These are phyloP conservation scores for Diplocarpon mali DNA, from an alignment of 2,329 filamentous ascomycete genomes.

Conservation along the genomic window DNA sequence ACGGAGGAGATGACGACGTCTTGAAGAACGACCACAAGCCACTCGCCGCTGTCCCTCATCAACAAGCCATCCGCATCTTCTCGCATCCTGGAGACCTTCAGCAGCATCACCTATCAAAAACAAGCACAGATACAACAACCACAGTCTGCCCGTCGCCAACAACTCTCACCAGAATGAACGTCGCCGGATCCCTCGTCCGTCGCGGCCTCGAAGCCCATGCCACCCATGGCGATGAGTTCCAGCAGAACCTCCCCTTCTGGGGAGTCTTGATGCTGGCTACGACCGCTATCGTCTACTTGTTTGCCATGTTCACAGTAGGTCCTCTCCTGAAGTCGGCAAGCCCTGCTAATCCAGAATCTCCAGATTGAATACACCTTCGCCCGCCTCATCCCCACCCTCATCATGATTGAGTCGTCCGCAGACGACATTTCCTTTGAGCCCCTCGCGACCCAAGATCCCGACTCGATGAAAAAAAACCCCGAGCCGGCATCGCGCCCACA, in stretches of 20 bases:
- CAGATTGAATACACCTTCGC: conserved; percentile 47
- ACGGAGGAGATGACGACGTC: too few species aligned
- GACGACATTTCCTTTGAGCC: conserved; percentile 40
- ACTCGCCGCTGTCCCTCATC: too few species aligned
- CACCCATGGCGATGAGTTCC: conserved; percentile 4
- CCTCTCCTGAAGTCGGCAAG: not conserved
- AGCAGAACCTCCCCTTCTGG: conserved; percentile 18
- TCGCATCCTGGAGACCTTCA: too few species aligned
- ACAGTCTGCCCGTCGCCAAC: conserved; percentile 17
- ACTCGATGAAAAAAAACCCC: conserved; percentile 27
- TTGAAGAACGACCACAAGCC: too few species aligned
- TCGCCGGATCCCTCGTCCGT: conserved; percentile 7
- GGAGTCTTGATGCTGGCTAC: conserved; percentile 11
- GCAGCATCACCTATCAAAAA: too few species aligned
- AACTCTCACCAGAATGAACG: conserved; percentile 4
- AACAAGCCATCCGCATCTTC: too few species aligned
- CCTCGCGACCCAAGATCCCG: conserved; percentile 25
- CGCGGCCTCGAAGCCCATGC: conserved; percentile 10
- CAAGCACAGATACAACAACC: too few species aligned
- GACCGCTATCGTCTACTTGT: conserved; percentile 8
- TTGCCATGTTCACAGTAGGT: conserved; percentile 13
- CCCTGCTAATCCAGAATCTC: conserved; percentile 8
- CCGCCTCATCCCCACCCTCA: conserved; percentile 47
- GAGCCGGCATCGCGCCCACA: conserved; percentile 38
- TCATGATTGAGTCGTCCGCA: conserved; percentile 48